Evolutionary conservation across 441 rosid species (phyloP), one percentile per base, ranked within the genome.

Genomic region (Erodium moschatum): DNA sequence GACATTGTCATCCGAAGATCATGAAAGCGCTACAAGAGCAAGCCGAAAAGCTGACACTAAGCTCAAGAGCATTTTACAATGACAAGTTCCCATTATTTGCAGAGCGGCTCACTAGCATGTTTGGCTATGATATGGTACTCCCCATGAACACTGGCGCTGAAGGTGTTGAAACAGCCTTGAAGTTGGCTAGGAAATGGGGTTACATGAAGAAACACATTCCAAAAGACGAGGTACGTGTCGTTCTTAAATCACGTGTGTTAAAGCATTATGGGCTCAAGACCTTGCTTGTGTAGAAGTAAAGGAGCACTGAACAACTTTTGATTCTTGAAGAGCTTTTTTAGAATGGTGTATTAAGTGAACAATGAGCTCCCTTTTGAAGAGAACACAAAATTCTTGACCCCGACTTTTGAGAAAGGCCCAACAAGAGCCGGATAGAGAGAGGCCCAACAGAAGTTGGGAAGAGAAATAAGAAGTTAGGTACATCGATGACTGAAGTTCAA

Each of bases 131-230:
- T 58, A 91, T 93, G 98, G 95, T 91, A 54, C 87, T 93, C 69
- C 98, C 98, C 1, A 93, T 93, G 98, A 93, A 93, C 71, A 93
- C 98, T 0, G 96, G 97, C 6, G 98, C 98, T 35, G 97, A 93
- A 83, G 97, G 98, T 73, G 97, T 91, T 31, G 97, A 93, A 70
- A 91, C 98, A 10, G 96, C 96, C 69, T 79, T 93, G 77, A 89
- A 93, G 72, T 12, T 88, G 82, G 97, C 97, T 3, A 86, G 98
- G 74, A 93, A 93, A 81, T 93, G 97, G 98, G 98, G 98, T 74
- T 85, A 88, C 52, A 85, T 83, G 68, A 89, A 85, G 79, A 93
- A 93, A 79, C 77, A 76, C 6, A 87, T 93, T 38, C 87, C 93
- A 60, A 84, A 77, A 76, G 87, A 93, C 76, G 87, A 89, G 95